Percentiles rank a stretch among this genome's conserved stretches.
Conservation (phyloP, 345 rosid genomes). For the Triadica sebifera region DNA sequence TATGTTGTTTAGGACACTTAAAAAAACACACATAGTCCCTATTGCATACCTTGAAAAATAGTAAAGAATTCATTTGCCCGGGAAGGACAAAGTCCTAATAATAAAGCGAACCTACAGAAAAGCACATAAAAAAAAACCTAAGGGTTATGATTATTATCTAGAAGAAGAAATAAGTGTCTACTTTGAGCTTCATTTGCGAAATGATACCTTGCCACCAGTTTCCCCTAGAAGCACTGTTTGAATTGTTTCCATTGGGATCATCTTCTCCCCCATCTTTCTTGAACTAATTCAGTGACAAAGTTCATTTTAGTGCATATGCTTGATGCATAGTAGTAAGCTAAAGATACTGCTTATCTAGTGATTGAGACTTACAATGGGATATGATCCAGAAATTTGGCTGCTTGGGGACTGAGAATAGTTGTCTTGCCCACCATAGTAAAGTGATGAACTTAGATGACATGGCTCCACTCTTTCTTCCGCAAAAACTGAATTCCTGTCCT, state of each 20-base stretch:
- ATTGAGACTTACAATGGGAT: constrained; percentile 50
- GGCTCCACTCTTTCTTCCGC: constrained; percentile 54
- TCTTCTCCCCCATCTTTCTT: constrained; percentile 59
- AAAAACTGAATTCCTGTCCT: constrained; percentile 33
- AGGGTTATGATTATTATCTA: constrained; percentile 7
- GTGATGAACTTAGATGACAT: constrained; percentile 78
- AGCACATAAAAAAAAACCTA: neutral
- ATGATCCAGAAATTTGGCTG: constrained; percentile 32
- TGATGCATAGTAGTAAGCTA: neutral
- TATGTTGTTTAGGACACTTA: too few relatives aligned
- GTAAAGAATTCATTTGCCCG: constrained; percentile 27
- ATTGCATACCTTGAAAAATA: constrained; percentile 25
- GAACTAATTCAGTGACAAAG: constrained; percentile 32
- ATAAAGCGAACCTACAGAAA: constrained; percentile 76
- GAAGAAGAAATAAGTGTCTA: constrained; percentile 1
- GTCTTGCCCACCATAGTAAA: constrained; percentile 89
- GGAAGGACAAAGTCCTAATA: constrained; percentile 45
- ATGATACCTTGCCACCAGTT: constrained; percentile 91
- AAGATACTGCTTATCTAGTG: constrained; percentile 2
- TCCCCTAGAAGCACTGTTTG: constrained; percentile 73
- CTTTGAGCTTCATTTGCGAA: constrained; percentile 1
- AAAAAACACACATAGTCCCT: too few relatives aligned
- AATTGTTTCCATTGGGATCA: constrained; percentile 52
- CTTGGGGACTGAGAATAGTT: constrained; percentile 45
- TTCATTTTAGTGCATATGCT: neutral